Percentiles rank a stretch among this genome's conserved stretches.
These are phyloP conservation scores for Smithsoniella earleae DNA, from an alignment of 163 green algal genomes.

Conservation along the genomic window DNA sequence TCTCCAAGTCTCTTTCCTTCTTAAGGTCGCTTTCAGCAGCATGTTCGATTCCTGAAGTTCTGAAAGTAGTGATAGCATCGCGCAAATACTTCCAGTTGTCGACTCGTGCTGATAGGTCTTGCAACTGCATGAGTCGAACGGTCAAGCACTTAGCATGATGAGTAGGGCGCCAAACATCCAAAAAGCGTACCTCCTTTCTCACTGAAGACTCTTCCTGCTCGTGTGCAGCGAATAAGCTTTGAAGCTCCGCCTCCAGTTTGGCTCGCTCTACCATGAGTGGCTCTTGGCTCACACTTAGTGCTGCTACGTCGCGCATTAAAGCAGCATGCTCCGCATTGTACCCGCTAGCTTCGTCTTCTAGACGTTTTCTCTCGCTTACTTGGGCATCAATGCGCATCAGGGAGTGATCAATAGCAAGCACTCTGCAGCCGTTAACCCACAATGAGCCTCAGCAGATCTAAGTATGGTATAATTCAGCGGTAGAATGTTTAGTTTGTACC, in stretches of 20 bases:
- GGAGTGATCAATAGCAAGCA: constrained; percentile 1
- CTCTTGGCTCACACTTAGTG: background rate
- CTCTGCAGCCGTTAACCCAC: constrained; percentile 1
- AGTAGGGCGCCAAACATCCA: no score
- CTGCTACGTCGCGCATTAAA: background rate
- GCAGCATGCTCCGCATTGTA: constrained; percentile 5
- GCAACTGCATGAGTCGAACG: no score
- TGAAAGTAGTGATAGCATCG: no score
- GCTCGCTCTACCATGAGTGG: constrained; percentile 21
- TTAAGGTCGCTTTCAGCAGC: no score
- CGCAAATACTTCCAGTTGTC: no score
- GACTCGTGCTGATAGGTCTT: no score
- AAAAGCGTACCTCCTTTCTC: background rate
- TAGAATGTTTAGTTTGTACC: background rate
- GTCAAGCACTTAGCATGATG: no score
- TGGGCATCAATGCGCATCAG: constrained; percentile 19
- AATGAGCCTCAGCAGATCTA: background rate
- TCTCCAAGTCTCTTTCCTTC: no score
- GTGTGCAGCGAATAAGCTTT: background rate
- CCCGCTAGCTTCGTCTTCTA: constrained; percentile 19
- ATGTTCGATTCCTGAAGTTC: no score
- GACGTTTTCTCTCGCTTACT: constrained; percentile 29
- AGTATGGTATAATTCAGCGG: background rate
- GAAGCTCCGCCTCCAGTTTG: constrained; percentile 6
- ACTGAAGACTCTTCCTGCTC: background rate